A percentile compares a stretch with the other conserved stretches of the same genome.
Evolutionary conservation across 345 rosid species (phyloP).

Genomic region (Eucalyptus regnans): DNA sequence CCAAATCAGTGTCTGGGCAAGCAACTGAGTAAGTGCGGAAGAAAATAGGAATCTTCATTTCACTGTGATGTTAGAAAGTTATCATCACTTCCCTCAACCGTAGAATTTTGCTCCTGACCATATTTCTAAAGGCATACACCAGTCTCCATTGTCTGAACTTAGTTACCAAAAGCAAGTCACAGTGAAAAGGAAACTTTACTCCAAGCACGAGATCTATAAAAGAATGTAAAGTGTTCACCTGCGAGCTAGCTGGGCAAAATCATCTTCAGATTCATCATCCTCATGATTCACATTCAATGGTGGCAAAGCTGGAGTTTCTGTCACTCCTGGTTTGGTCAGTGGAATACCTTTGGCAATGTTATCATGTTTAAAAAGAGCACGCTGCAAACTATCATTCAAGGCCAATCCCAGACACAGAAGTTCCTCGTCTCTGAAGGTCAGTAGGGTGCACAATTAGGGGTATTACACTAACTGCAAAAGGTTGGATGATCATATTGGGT

Average conservation of each 20-base stretch:
- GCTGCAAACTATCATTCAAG: constrained; percentile 81
- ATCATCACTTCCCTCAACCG: not conserved
- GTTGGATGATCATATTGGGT: not conserved
- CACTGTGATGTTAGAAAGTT: not conserved
- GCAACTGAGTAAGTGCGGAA: not conserved
- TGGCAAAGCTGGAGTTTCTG: constrained; percentile 24
- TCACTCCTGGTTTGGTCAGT: constrained; percentile 10
- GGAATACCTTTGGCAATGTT: constrained; percentile 57
- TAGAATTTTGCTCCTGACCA: not conserved
- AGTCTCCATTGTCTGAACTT: not conserved
- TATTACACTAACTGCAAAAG: not conserved
- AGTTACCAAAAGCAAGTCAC: not conserved
- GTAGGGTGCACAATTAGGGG: constrained; percentile 1
- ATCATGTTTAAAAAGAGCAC: constrained; percentile 69
- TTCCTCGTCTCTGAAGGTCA: constrained; percentile 57
- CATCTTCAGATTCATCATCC: constrained; percentile 82
- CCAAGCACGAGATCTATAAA: not conserved
- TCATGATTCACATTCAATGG: constrained; percentile 49
- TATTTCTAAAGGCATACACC: not conserved
- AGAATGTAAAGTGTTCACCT: not conserved
- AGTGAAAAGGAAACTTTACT: not conserved
- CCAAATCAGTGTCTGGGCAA: not conserved
- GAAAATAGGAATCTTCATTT: not conserved
- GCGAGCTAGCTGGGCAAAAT: constrained; percentile 46
- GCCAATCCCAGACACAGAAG: constrained; percentile 80